Percentiles rank a stretch among this genome's conserved stretches.
These are phyloP conservation scores for Hymenoscyphus albidus DNA, from an alignment of 2,329 filamentous ascomycete genomes.

Conservation along the genomic window DNA sequence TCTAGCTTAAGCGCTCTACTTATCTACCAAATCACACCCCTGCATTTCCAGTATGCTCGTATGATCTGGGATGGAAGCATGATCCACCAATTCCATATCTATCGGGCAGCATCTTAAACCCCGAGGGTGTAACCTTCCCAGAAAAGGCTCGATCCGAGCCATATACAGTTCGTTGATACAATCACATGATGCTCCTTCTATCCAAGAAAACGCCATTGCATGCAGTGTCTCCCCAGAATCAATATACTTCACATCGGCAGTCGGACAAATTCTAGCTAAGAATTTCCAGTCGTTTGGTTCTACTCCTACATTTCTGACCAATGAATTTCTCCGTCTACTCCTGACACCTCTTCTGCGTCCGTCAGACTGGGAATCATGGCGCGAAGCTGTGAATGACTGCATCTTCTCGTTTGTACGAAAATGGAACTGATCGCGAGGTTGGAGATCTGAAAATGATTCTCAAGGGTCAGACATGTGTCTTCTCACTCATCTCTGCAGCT, in stretches of 20 bases:
- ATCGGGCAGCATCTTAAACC: background rate
- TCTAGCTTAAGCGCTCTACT: background rate
- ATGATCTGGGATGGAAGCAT: background rate
- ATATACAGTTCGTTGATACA: background rate
- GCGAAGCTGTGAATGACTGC: background rate
- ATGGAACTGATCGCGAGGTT: background rate
- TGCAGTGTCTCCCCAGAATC: background rate
- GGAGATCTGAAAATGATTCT: background rate
- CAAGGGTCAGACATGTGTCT: background rate
- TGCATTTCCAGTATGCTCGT: background rate
- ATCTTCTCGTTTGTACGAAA: background rate
- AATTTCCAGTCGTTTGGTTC: background rate
- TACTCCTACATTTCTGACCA: background rate
- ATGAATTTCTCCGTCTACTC: background rate
- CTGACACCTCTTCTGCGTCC: too few relatives aligned
- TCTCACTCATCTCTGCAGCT: constrained; percentile 2
- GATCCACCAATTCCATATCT: background rate
- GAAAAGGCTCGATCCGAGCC: background rate
- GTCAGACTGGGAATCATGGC: too few relatives aligned
- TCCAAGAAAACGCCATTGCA: background rate
- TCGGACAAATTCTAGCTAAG: background rate
- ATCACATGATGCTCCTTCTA: background rate
- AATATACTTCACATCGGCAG: background rate
- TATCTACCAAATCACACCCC: background rate
- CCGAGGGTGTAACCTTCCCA: background rate